Evolutionary conservation across 202 grass and related monocot species (phyloP), one percentile per base, ranked within the genome.

Genomic region (Digitaria exilis): DNA sequence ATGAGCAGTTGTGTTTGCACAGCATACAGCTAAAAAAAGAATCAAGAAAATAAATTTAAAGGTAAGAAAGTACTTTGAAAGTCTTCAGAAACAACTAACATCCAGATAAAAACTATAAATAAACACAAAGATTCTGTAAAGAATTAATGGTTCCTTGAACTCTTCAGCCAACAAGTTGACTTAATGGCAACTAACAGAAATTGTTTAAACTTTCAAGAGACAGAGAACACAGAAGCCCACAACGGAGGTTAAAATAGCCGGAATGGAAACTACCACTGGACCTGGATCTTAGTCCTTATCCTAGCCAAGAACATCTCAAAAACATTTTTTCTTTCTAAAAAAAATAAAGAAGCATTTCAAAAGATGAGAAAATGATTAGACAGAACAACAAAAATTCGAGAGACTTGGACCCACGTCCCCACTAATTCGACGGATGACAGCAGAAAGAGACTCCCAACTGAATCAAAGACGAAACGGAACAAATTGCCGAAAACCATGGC

Each of bases 141-240:
- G 50, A 46, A 75, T 83, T 83, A 51, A 83, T 87, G 37, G 52
- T 61, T 63, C 24, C 25, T 90, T 83, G 84, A 90, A 87, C 75
- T 68, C 28, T 76, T 90, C 84, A 18, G 88, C 65, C 84, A 56
- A 21, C 67, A 75, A 87, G 88, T 90, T 87, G 84, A 90, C 88
- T 79, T 70, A 62, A 82, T 22, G 42, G 25, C 58, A 73, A 82
- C 55, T 39, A 82, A 64, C 45, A 62, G 44, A 76, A 55, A 49
- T 22, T 85, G 17, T 89, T 89, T 65, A 81, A 62, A n/a, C 4
- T 28, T 78, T 14, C 8, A 70, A 71, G 44, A 66, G 46, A 67
- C 65, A 39, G 77, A 50, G 43, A 87, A 80, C 84, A 87, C 80
- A 83, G 61, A 87, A 90, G 79, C 52, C 84, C 84, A 83, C 43